Conservation (phyloP, 73 alveolate species). For the Paramecium sexaurelia region DNA sequence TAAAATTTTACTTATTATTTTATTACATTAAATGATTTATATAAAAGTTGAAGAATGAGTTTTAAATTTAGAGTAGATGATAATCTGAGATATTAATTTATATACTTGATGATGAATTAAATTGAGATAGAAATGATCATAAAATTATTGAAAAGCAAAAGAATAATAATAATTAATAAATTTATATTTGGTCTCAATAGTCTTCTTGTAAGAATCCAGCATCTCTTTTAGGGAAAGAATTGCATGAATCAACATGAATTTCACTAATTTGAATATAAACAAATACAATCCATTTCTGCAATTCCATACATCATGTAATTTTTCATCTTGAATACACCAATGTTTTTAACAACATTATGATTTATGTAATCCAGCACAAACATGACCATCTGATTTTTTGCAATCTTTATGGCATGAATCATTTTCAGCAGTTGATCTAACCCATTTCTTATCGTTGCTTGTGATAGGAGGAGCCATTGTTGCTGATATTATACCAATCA, state of each 20-base stretch:
- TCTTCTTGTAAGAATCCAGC: conserved; percentile 43
- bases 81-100: too few species aligned
- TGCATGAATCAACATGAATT: conserved; percentile 44
- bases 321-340: conserved; percentile 36
- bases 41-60: too few species aligned
- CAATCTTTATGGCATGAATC: not conserved
- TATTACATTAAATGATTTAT: too few species aligned
- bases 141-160: too few species aligned
- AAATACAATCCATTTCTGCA: conserved; percentile 48
- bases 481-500: not conserved
- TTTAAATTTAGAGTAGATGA: too few species aligned
- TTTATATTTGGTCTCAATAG: not conserved
- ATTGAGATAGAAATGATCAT: not conserved
- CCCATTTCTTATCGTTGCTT: conserved; percentile 43
- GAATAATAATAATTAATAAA: not conserved
- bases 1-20: too few species aligned
- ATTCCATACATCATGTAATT: conserved; percentile 31
- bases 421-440: not conserved
- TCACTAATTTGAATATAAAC: not conserved
- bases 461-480: conserved; percentile 38
- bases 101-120: not conserved
- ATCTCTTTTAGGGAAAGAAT: conserved; percentile 11
- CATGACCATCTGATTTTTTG: conserved; percentile 17
- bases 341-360: conserved; percentile 27
- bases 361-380: conserved; percentile 58